phyloP scores from a whole-genome alignment of 2,329 filamentous ascomycete species.

The Epichloe scottii region DNA sequence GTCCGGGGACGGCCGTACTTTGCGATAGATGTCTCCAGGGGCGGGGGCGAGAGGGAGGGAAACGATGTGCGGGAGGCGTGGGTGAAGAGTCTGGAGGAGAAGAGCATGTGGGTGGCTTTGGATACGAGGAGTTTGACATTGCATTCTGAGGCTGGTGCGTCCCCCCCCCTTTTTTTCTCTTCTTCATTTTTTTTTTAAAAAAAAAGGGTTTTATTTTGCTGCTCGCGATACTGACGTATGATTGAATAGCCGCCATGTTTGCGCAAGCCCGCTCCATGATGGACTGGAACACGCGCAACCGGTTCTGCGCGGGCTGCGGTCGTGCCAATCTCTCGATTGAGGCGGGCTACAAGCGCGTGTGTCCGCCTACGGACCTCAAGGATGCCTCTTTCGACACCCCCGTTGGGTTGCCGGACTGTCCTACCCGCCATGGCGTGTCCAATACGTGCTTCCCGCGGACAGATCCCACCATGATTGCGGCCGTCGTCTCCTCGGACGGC shows the following conservation, averaged over 20 bases:
- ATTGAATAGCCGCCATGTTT: slow-evolving; percentile 65
- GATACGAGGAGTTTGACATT: slow-evolving; percentile 52
- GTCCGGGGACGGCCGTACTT: slow-evolving; percentile 79
- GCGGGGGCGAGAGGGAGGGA: slow-evolving; percentile 49
- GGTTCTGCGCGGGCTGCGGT: slow-evolving; percentile 84
- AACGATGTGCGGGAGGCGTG: slow-evolving; percentile 47
- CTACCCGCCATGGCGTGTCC: slow-evolving; percentile 71
- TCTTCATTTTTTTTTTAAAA: background rate
- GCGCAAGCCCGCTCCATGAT: slow-evolving; percentile 78
- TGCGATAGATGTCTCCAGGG: slow-evolving; percentile 75
- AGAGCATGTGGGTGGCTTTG: slow-evolving; percentile 52
- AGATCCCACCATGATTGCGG: slow-evolving; percentile 91
- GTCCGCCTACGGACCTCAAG: slow-evolving; percentile 55
- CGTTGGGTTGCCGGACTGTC: slow-evolving; percentile 42
- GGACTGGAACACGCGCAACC: slow-evolving; percentile 91
- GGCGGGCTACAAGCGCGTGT: slow-evolving; percentile 69
- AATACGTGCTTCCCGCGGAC: slow-evolving; percentile 89
- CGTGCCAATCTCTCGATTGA: slow-evolving; percentile 67
- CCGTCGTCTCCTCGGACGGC: slow-evolving; percentile 71
- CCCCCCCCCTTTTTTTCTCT: background rate
- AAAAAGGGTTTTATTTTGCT: background rate
- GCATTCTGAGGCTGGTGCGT: slow-evolving; percentile 46
- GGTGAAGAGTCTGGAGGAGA: slow-evolving; percentile 29
- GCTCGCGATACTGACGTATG: no score
- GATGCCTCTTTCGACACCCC: slow-evolving; percentile 24